Evolutionary conservation across 805 yeast genomes (phyloP), one percentile per base, ranked within the genome.

Genomic region (Nakazawaea wickerhamii): DNA sequence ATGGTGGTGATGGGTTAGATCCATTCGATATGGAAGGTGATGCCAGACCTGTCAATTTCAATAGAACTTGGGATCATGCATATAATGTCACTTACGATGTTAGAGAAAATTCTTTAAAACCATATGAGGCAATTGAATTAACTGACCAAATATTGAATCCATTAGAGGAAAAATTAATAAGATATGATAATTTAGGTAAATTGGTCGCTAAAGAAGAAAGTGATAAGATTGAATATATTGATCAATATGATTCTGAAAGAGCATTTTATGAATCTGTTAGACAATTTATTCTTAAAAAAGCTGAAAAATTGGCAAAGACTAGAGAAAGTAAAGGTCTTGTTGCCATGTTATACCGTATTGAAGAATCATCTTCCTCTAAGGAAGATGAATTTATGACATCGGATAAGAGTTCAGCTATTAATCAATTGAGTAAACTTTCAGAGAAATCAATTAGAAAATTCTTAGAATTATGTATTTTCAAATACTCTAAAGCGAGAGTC

Each of bases 11-110:
- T 63, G 96, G 98, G 37, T 74, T 93, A 50, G 99, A 93, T 70
- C 99, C 99, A 3, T 73, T 87, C 58, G 97, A 91, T 64, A 93
- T 93, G 99, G 99, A 95, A 66, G 99, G 99, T 52, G 96, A 95
- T 63, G 96, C 98, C 1, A 78, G 71, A 54, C 99, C 99, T 0
- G 99, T 93, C 27, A 89, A 95, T 60, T 91, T 93, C 60, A 72
- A 71, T 43, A 79, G 97, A 58, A 87, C 95, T 19, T 93, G 99
- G 99, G 89, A 81, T 49, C 99, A 93, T 61, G 81, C 96, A 5
- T 71, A 64, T 53, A 83, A 84, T 63, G 67, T 87, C 44, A 84
- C 95, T 1, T 80, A 78, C 49, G 67, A 75, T 52, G 65, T 69
- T 37, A 46, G 64, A 0, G 88, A 77, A 14, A 51, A 53, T 23